These are phyloP conservation scores for Lanmaoa pseudosensibilis DNA, from an alignment of 768 basidiomycete genomes.

Conservation along the genomic window DNA sequence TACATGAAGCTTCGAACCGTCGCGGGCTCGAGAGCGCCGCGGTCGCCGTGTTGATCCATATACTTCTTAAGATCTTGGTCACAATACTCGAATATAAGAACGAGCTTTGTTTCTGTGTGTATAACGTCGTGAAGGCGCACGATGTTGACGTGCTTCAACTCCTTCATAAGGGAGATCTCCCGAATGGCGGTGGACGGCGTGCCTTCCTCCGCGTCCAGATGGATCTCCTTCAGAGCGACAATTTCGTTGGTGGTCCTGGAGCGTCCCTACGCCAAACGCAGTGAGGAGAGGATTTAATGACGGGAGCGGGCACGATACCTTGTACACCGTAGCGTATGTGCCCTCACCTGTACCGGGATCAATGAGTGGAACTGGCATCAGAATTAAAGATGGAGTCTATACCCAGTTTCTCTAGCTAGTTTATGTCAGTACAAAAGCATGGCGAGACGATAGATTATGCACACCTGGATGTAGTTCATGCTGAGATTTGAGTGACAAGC, in stretches of 20 bases:
- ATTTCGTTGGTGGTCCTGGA: constrained; percentile 98
- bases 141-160: constrained; percentile 98
- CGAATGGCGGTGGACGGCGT: constrained; percentile 98
- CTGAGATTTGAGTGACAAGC: not conserved
- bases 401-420: constrained; percentile 87
- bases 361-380: constrained; percentile 6
- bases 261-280: constrained; percentile 62
- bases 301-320: constrained; percentile 48
- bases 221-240: constrained; percentile 97
- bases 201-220: constrained; percentile 98
- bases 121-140: constrained; percentile 98
- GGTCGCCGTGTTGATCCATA: constrained; percentile 97
- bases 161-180: constrained; percentile 99
- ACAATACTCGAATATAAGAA: constrained; percentile 97
- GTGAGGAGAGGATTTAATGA: not conserved
- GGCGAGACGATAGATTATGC: constrained; percentile 5
- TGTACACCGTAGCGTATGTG: constrained; percentile 97
- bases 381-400: not conserved
- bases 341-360: constrained; percentile 62
- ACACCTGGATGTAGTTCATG: constrained; percentile 64
- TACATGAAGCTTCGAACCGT: constrained; percentile 97
- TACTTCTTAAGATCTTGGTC: constrained; percentile 99
- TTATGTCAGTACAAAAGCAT: constrained; percentile 4
- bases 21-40: constrained; percentile 86
- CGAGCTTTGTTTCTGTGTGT: constrained; percentile 96